These are phyloP conservation scores for Paspalum vaginatum DNA, from an alignment of 176 grass and related monocot species.

Conservation along the genomic window DNA sequence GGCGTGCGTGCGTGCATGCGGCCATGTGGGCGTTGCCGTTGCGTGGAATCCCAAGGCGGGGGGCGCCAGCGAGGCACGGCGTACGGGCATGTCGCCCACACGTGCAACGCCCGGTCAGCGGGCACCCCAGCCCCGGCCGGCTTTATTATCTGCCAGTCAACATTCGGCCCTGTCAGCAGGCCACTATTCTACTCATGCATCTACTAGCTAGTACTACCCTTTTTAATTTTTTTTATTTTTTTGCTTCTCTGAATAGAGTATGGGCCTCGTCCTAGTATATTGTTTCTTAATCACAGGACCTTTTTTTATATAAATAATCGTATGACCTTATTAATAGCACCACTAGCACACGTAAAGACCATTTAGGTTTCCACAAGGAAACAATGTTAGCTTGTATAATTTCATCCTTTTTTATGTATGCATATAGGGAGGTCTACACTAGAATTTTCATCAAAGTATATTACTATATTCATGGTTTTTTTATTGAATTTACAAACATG, in stretches of 20 bases:
- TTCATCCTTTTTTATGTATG: not conserved
- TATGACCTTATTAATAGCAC: too few relatives aligned
- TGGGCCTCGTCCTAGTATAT: not conserved
- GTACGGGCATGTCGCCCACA: conserved; percentile 50
- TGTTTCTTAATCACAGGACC: too few relatives aligned
- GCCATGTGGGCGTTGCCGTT: conserved; percentile 35
- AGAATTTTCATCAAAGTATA: too few relatives aligned
- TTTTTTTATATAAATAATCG: too few relatives aligned
- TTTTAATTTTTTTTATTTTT: not conserved
- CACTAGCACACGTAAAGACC: not conserved
- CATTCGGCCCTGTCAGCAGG: conserved; percentile 11
- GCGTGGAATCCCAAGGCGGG: conserved; percentile 49
- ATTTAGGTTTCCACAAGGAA: not conserved
- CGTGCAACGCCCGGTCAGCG: conserved; percentile 33
- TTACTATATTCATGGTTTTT: too few relatives aligned
- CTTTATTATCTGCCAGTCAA: conserved; percentile 3
- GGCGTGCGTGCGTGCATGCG: not conserved
- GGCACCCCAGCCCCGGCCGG: not conserved
- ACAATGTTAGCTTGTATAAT: not conserved
- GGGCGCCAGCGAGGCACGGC: conserved; percentile 36
- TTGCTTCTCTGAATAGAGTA: not conserved
- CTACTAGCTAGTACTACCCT: too few relatives aligned
- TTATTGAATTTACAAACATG: too few relatives aligned
- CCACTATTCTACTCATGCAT: not conserved
- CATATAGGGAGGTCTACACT: too few relatives aligned